Conservation (phyloP, 2,329 filamentous ascomycete genomes). For the Fusarium nisikadoi region DNA sequence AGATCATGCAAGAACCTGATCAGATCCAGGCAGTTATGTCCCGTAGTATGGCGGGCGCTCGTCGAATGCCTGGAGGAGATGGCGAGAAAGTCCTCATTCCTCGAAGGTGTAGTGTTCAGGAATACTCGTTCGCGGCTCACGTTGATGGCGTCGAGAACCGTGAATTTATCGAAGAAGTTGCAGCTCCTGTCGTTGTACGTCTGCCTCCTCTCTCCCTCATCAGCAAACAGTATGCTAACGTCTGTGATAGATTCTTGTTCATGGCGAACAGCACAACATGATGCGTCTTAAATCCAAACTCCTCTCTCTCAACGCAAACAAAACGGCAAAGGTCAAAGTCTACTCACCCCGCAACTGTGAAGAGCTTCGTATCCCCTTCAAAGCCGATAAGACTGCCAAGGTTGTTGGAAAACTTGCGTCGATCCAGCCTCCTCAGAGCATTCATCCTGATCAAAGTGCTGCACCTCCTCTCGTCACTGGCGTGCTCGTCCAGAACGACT, state of each 20-base stretch:
- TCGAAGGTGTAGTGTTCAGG: conserved; percentile 89
- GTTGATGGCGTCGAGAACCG: conserved; percentile 96
- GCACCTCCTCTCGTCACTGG: conserved; percentile 75
- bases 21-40: conserved; percentile 95
- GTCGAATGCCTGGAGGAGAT: conserved; percentile 71
- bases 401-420: conserved; percentile 94
- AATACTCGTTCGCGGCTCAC: conserved; percentile 95
- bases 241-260: conserved; percentile 81
- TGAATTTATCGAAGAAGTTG: conserved; percentile 95
- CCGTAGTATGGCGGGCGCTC: conserved; percentile 71
- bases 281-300: conserved; percentile 95
- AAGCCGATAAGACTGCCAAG: conserved; percentile 93
- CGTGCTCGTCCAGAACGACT: conserved; percentile 96
- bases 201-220: background rate
- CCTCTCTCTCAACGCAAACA: conserved; percentile 87
- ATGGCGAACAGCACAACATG: conserved; percentile 98
- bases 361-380: conserved; percentile 93
- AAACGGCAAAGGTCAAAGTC: conserved; percentile 85
- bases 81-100: conserved; percentile 93
- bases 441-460: conserved; percentile 30
- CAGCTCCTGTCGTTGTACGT: conserved; percentile 90
- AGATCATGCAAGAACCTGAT: conserved; percentile 94
- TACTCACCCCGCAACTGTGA: conserved; percentile 96
- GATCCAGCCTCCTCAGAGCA: conserved; percentile 71
- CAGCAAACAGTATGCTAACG: conserved; percentile 8